Conservation (phyloP, 129 eudicot species). For the Tanacetum coccineum region DNA sequence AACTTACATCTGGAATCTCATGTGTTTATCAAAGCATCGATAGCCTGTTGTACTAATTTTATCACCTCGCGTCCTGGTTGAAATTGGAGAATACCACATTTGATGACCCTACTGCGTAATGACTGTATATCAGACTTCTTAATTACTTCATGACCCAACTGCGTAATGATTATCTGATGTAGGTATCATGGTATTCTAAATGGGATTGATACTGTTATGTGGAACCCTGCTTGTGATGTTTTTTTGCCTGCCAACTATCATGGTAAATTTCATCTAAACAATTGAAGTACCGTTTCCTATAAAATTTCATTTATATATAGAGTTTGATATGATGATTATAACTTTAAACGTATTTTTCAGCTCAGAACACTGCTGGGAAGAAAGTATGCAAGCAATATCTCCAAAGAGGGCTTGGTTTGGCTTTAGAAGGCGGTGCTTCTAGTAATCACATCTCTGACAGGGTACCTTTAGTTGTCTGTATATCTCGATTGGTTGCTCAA, state of each 20-base stretch:
- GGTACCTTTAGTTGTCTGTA: slow-evolving; percentile 82
- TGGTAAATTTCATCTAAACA: slow-evolving; percentile 40
- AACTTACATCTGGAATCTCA: too few relatives aligned
- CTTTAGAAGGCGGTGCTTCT: slow-evolving; percentile 23
- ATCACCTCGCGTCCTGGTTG: too few relatives aligned
- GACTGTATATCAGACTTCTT: too few relatives aligned
- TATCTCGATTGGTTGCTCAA: slow-evolving; percentile 83
- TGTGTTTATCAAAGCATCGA: too few relatives aligned
- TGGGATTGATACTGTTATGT: slow-evolving; percentile 78
- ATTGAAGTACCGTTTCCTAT: background rate
- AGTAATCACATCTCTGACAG: slow-evolving; percentile 20
- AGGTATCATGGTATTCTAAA: slow-evolving; percentile 76
- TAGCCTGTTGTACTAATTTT: too few relatives aligned
- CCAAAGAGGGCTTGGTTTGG: slow-evolving; percentile 75
- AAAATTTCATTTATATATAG: background rate
- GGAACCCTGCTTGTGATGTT: slow-evolving; percentile 75
- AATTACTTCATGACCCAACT: background rate
- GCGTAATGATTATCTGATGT: slow-evolving; percentile 14
- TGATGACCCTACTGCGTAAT: too few relatives aligned
- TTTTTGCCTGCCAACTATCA: slow-evolving; percentile 71
- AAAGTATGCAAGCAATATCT: slow-evolving; percentile 65
- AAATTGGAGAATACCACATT: too few relatives aligned
- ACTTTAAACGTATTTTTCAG: slow-evolving; percentile 33
- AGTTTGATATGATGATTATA: background rate
- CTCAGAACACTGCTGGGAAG: slow-evolving; percentile 51